Base-by-base conservation (phyloP, 2,329 filamentous ascomycete species). In the Neonectria ditissima region DNA sequence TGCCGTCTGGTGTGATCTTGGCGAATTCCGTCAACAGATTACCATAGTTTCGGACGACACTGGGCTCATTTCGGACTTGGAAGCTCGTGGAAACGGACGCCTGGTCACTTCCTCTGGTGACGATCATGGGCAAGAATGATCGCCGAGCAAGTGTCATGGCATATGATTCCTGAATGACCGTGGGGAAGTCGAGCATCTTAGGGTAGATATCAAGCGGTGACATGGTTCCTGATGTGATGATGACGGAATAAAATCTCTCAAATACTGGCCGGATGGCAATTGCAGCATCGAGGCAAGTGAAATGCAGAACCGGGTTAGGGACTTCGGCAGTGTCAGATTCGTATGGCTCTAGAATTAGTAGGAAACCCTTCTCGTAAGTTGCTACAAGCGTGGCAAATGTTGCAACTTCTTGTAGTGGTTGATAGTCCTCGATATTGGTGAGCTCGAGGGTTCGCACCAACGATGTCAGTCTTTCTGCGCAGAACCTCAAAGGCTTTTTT, bases 201-300 rank as follows among this genome's bases (percentile, higher is more conserved):
- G 96, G 97, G 74, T 99, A 99, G 92, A 99, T 99, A 77, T 99
- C 97, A 4, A 99, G 81, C 0, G 96, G 96, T 1, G 96, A 98
- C 65, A 99, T 93, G 2, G 96, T 99, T 67, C 96, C 96, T 0
- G 96, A 98, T 0, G 96, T 99, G 76, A 99, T 98, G 75, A 99
- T 97, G 68, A 99, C 96, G 1, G 96, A 98, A 78, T 93, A 94
- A 78, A 99, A 99, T 55, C 96, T 91, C 63, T 99, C 95, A 75
- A 99, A 97, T 5, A 99, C 95, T 0, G 96, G 96, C 67, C 96
- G 97, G 75, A 99, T 99, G 44, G 97, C 96, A 69, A 99, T 99
- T 0, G 97, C 96, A 4, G 96, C 96, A 78, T 99, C 96, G 22
- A 99, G 85, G 74, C 96, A 99, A 3, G 95, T 96, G 76, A 99